Evolutionary conservation across 495 filamentous ascomycete genomes (phyloP).

Genomic region (Daldinia caldariorum): DNA sequence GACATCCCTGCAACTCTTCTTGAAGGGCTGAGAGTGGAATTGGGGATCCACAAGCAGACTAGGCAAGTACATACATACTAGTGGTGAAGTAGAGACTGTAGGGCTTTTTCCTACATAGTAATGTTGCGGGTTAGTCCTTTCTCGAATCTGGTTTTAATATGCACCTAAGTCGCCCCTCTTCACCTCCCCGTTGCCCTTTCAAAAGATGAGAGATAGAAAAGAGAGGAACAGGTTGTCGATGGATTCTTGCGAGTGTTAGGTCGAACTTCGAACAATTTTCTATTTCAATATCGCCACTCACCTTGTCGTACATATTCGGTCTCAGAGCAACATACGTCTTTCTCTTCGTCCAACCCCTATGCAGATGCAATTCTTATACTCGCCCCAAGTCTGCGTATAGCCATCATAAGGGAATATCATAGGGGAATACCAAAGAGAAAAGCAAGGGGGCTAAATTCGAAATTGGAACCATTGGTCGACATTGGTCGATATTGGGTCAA

Average conservation of each 20-base stretch:
- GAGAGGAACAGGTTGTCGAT: slow-evolving; percentile 27
- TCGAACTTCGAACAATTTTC: slow-evolving; percentile 11
- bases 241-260: slow-evolving; percentile 41
- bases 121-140: slow-evolving; percentile 40
- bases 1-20: slow-evolving; percentile 9
- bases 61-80: slow-evolving; percentile 6
- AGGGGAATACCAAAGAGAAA: slow-evolving; percentile 8
- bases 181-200: slow-evolving; percentile 32
- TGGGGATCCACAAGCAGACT: slow-evolving; percentile 22
- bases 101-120: slow-evolving; percentile 26
- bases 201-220: slow-evolving; percentile 2
- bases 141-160: slow-evolving; percentile 46
- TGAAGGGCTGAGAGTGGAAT: slow-evolving; percentile 28
- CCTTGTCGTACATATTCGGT: slow-evolving; percentile 25
- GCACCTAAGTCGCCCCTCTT: slow-evolving; percentile 44
- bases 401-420: too few relatives aligned
- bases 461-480: slow-evolving; percentile 27
- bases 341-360: slow-evolving; percentile 13
- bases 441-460: slow-evolving; percentile 15
- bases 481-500: too few relatives aligned
- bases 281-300: slow-evolving; percentile 8
- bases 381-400: slow-evolving; percentile 10
- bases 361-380: not conserved
- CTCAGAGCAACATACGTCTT: not conserved
- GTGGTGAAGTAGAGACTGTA: not conserved